Percentiles rank a stretch among this genome's conserved stretches.
Evolutionary conservation across 129 eudicot species (phyloP).

Genomic region (Rutidosis leptorrhynchoides): DNA sequence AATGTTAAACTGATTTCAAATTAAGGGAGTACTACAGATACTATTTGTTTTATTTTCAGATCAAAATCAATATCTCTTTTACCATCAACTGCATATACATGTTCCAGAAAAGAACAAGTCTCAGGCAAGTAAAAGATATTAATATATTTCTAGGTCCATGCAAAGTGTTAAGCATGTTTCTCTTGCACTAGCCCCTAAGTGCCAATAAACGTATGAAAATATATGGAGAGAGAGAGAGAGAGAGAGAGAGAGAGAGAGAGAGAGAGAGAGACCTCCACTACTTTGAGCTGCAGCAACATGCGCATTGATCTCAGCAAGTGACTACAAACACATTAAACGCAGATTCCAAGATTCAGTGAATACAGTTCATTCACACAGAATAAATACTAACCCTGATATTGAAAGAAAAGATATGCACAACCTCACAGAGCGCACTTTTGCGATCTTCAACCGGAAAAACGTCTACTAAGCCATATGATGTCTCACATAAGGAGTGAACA

Average conservation of each 20-base stretch:
- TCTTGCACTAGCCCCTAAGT: neutral
- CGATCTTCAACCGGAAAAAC: slow-evolving; percentile 98
- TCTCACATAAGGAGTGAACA: slow-evolving; percentile 87
- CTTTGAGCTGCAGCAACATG: slow-evolving; percentile 75
- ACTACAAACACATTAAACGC: slow-evolving; percentile 56
- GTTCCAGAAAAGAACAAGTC: neutral
- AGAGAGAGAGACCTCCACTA: slow-evolving; percentile 79
- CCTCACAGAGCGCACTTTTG: slow-evolving; percentile 96
- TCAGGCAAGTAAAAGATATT: neutral
- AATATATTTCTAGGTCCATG: neutral
- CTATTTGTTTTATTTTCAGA: neutral
- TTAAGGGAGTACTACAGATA: neutral
- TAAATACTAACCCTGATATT: slow-evolving; percentile 12
- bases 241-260: slow-evolving; percentile 18
- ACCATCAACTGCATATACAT: neutral
- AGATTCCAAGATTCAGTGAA: slow-evolving; percentile 32
- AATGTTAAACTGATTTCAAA: neutral
- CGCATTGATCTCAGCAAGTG: slow-evolving; percentile 81
- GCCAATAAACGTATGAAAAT: neutral
- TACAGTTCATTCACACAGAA: slow-evolving; percentile 1
- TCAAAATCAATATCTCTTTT: neutral
- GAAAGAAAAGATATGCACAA: slow-evolving; percentile 28
- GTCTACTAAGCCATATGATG: slow-evolving; percentile 94
- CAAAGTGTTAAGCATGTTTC: neutral
- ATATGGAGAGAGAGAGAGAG: neutral